Evolutionary conservation across 768 basidiomycete genomes (phyloP), one percentile per base, ranked within the genome.

Genomic region (Piloderma croceum): DNA sequence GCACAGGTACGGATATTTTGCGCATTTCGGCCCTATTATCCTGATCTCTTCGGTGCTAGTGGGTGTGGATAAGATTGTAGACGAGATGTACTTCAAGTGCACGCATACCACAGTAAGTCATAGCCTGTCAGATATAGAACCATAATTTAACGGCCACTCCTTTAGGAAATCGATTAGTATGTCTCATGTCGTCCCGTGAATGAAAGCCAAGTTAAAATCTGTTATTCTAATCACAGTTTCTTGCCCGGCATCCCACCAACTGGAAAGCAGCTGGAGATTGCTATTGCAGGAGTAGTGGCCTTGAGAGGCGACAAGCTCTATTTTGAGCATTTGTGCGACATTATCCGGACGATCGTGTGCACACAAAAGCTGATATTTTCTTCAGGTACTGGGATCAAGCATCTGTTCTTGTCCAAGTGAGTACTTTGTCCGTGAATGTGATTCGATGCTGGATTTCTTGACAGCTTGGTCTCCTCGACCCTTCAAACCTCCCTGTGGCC

Each of bases 331-430:
- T 68, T 6, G 17, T 11, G 1, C 27, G n/a, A 29, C 15, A 29
- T 29, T 49, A 51, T 56, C 42, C 46, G 47, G 19, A 27, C 25
- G n/a, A 13, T 36, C 11, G 18, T 9, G 7, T 38, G 24, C 36
- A 23, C 22, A 6, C 24, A 61, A 58, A 42, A 59, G 62, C 36
- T 46, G 63, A 57, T 63, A 23, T 48, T 25, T 17, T 9, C 38
- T 33, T 22, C 47, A 70, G 68, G 34, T 70, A 70, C 42, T 70
- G 71, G 71, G 71, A 73, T 38, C 71, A 74, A 50, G 71, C 71
- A n/a, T 68, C 66, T 7, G 35, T 62, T 11, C 58, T 74, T 17
- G 64, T 65, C 12, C 73, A 73, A 48, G 56, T 64, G 38, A 35
- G 53, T 35, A 25, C 18, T 21, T 10, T 21, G 17, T 13, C 15